Evolutionary conservation across 1,284 basidiomycete species (phyloP).

Genomic region (Pascua guehoae): DNA sequence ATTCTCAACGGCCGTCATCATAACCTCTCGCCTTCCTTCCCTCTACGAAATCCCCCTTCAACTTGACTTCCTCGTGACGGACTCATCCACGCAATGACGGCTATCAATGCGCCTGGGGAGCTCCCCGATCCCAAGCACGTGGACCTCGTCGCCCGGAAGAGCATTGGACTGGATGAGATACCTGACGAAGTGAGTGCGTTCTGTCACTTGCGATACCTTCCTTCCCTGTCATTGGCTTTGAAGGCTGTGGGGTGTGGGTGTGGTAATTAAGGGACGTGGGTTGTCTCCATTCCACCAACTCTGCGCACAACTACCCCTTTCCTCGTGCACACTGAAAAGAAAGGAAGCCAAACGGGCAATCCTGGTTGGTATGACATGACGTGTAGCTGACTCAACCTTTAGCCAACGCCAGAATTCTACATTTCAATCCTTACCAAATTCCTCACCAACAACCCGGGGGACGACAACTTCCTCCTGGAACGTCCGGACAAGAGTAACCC

Average conservation of each 20-base stretch:
- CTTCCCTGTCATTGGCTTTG: too few relatives aligned
- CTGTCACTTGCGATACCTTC: not conserved
- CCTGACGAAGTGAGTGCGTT: slow-evolving; percentile 6
- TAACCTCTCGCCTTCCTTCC: too few relatives aligned
- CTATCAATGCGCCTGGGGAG: slow-evolving; percentile 12
- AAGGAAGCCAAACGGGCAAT: too few relatives aligned
- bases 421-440: slow-evolving; percentile 19
- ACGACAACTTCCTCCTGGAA: slow-evolving; percentile 40
- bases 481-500: slow-evolving; percentile 13
- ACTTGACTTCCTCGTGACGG: too few relatives aligned
- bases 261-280: too few relatives aligned
- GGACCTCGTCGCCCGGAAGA: slow-evolving; percentile 6
- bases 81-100: too few relatives aligned
- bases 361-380: not conserved
- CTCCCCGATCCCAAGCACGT: slow-evolving; percentile 5
- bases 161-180: slow-evolving; percentile 5
- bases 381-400: not conserved
- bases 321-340: too few relatives aligned
- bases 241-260: too few relatives aligned
- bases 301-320: too few relatives aligned
- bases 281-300: too few relatives aligned
- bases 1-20: too few relatives aligned
- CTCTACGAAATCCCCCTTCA: too few relatives aligned
- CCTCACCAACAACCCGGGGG: slow-evolving; percentile 24
- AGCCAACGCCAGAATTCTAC: slow-evolving; percentile 27